These are phyloP conservation scores for Monoraphidium neglectum DNA, from an alignment of 139 green algal species.

Conservation along the genomic window DNA sequence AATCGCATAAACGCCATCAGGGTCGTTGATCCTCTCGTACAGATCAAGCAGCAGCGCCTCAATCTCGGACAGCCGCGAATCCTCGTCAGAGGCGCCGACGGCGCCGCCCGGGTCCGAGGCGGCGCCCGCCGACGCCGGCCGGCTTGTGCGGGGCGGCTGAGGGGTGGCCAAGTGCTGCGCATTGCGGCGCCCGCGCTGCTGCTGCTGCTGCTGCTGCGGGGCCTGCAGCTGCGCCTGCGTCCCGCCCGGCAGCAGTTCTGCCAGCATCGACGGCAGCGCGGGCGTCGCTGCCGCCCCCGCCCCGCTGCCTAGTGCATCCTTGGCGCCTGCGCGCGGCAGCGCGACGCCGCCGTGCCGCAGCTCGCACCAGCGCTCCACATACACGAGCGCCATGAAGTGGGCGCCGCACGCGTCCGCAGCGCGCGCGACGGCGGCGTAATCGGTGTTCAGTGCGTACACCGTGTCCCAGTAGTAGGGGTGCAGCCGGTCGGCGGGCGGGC, in stretches of 20 bases:
- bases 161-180: neutral
- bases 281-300: neutral
- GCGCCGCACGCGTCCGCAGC: conserved; percentile 55
- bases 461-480: conserved; percentile 26
- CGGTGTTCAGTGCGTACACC: conserved; percentile 78
- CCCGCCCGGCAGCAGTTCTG: neutral
- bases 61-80: conserved; percentile 1
- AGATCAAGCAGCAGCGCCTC: conserved; percentile 73
- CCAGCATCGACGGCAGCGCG: conserved; percentile 1
- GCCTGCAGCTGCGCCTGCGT: neutral
- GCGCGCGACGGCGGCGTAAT: conserved; percentile 70
- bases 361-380: conserved; percentile 76
- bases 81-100: neutral
- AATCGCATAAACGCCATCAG: conserved; percentile 83
- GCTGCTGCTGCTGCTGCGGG: neutral
- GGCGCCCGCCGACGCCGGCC: conserved; percentile 15
- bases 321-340: conserved; percentile 7
- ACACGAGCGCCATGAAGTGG: conserved; percentile 78
- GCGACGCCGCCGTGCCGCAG: conserved; percentile 39
- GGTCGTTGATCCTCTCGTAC: conserved; percentile 73
- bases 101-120: neutral
- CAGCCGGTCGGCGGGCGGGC: neutral
- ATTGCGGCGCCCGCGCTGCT: neutral
- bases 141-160: neutral
- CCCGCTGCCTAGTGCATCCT: neutral